Conservation (phyloP, 345 rosid species). For the Noccaea bulbosa region DNA sequence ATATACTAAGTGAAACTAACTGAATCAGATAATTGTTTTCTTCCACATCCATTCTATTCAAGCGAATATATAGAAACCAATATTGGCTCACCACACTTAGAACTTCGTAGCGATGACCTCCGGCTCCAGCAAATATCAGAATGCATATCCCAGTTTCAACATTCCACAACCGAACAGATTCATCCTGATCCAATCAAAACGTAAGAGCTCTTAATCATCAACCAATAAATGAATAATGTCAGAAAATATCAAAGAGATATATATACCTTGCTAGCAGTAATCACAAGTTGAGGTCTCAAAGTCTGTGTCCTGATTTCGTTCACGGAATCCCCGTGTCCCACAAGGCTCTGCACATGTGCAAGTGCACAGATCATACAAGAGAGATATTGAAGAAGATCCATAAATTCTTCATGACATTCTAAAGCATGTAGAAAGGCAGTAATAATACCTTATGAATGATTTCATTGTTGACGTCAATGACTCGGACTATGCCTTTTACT, state of each 20-base stretch:
- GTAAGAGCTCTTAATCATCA: conserved; percentile 34
- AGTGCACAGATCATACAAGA: conserved; percentile 24
- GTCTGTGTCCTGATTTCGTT: conserved; percentile 96
- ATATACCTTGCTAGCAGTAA: conserved; percentile 92
- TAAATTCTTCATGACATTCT: background rate
- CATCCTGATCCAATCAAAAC: conserved; percentile 63
- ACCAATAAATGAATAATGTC: conserved; percentile 30
- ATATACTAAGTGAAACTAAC: conserved; percentile 20
- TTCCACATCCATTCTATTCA: background rate
- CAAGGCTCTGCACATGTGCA: conserved; percentile 70
- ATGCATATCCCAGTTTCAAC: conserved; percentile 95
- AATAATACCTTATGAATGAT: conserved; percentile 72
- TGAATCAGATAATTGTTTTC: conserved; percentile 10
- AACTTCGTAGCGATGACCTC: conserved; percentile 98
- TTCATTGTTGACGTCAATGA: conserved; percentile 80
- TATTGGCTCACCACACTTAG: conserved; percentile 77
- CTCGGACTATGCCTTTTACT: conserved; percentile 86
- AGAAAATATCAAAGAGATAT: background rate
- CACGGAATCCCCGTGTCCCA: conserved; percentile 96
- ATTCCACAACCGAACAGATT: conserved; percentile 95
- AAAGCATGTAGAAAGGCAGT: conserved; percentile 12
- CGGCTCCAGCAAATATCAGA: conserved; percentile 95
- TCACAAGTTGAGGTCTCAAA: conserved; percentile 82
- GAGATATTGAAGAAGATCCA: conserved; percentile 11
- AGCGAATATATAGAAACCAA: conserved; percentile 15